Conservation (phyloP, 495 filamentous ascomycete species). For the Hypoxylon crocopeplum region DNA sequence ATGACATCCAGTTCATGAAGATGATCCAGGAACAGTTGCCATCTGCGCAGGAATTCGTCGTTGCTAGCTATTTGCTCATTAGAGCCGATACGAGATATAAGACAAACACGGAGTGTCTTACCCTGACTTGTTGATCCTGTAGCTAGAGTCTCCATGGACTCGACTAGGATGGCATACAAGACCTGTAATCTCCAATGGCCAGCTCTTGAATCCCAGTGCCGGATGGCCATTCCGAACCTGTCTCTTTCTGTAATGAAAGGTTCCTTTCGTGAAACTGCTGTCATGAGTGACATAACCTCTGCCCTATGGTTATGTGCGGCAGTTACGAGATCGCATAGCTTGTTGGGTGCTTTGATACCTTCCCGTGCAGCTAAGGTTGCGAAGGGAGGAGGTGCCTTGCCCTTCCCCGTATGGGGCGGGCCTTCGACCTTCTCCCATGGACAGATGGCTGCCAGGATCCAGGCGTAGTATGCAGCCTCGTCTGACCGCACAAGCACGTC, state of each 20-base stretch:
- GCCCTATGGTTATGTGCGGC: constrained; percentile 64
- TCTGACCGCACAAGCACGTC: constrained; percentile 62
- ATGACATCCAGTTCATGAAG: constrained; percentile 58
- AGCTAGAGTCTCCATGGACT: constrained; percentile 56
- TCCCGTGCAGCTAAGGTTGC: constrained; percentile 69
- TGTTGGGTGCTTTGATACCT: constrained; percentile 81
- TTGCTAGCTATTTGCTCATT: constrained; percentile 35
- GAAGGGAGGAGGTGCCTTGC: constrained; percentile 50
- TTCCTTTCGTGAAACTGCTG: constrained; percentile 50
- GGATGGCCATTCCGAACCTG: constrained; percentile 75
- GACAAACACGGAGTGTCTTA: background rate
- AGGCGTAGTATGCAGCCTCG: constrained; percentile 71
- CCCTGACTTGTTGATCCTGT: background rate
- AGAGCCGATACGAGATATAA: background rate
- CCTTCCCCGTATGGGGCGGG: constrained; percentile 47
- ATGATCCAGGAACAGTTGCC: constrained; percentile 63
- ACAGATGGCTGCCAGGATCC: constrained; percentile 74
- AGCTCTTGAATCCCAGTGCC: constrained; percentile 68
- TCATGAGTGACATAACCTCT: constrained; percentile 67
- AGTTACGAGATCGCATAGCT: constrained; percentile 67
- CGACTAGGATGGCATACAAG: constrained; percentile 72
- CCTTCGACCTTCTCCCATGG: constrained; percentile 73
- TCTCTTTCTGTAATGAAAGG: constrained; percentile 46
- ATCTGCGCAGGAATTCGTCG: constrained; percentile 49
- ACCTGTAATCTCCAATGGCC: constrained; percentile 78